Evolutionary conservation across 352 stramenopile species (phyloP).

Genomic region (Phytophthora sp.): DNA sequence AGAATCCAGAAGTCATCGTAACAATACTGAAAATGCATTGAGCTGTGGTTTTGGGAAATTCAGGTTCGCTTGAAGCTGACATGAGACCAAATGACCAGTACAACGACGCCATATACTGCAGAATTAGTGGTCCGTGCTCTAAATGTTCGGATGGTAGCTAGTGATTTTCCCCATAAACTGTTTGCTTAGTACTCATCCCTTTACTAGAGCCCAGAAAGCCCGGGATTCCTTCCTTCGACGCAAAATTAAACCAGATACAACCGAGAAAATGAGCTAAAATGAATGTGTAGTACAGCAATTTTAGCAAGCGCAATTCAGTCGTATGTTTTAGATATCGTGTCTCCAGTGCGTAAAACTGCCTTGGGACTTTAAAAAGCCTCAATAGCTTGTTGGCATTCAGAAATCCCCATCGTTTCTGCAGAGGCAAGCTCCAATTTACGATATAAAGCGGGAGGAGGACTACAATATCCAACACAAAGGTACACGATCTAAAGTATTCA

Average conservation of each 20-base stretch:
- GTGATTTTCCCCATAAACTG: constrained; percentile 32
- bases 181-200: neutral
- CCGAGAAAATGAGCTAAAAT: constrained; percentile 61
- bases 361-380: constrained; percentile 59
- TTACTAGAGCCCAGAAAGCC: neutral
- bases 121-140: constrained; percentile 16
- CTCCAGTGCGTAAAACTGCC: constrained; percentile 55
- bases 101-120: constrained; percentile 66
- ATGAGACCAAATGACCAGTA: constrained; percentile 81
- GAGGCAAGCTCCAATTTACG: constrained; percentile 48
- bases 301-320: constrained; percentile 64
- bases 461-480: constrained; percentile 55
- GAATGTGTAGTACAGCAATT: constrained; percentile 75
- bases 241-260: constrained; percentile 72
- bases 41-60: constrained; percentile 51
- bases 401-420: constrained; percentile 35
- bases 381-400: constrained; percentile 73
- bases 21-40: constrained; percentile 61
- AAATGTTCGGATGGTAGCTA: constrained; percentile 49
- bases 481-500: constrained; percentile 47
- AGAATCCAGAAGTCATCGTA: constrained; percentile 74
- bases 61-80: constrained; percentile 56
- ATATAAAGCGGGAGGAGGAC: constrained; percentile 59
- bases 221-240: constrained; percentile 20
- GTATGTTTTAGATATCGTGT: constrained; percentile 69